phyloP scores from a whole-genome alignment of 2,329 filamentous ascomycete species.

The Alternaria angustiovoidea region DNA sequence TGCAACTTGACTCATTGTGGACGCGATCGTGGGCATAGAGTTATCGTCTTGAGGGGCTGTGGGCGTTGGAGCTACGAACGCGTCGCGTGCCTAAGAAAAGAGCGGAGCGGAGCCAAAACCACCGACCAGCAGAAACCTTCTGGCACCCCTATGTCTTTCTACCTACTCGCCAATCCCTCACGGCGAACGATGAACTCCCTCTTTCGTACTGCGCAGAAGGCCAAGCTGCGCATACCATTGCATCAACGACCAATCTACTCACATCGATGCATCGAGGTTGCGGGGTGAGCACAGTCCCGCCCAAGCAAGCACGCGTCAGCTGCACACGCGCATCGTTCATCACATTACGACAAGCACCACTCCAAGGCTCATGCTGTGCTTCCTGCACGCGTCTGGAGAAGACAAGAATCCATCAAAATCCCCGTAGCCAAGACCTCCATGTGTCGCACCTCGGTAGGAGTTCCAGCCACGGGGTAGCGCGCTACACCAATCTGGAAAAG shows the following conservation, averaged over 20 bases:
- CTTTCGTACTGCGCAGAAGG: not conserved
- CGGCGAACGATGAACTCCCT: not conserved
- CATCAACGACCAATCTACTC: not conserved
- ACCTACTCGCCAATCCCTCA: not conserved
- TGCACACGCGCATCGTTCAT: slow-evolving; percentile 23
- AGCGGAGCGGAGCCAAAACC: not conserved
- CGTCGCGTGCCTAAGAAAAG: not conserved
- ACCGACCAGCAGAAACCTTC: not conserved
- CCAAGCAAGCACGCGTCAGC: slow-evolving; percentile 29
- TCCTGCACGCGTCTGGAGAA: slow-evolving; percentile 15
- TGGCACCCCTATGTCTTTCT: not conserved
- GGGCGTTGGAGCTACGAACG: not conserved
- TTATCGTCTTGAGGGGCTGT: not conserved
- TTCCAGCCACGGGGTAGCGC: slow-evolving; percentile 21
- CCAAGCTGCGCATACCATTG: not conserved
- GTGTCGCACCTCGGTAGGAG: slow-evolving; percentile 45
- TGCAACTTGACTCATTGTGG: not conserved
- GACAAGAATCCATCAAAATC: slow-evolving; percentile 9
- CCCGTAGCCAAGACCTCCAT: slow-evolving; percentile 28
- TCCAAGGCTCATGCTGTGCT: slow-evolving; percentile 14
- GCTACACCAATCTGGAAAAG: slow-evolving; percentile 24
- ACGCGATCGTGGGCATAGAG: not conserved
- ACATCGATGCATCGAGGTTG: not conserved
- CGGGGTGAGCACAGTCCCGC: slow-evolving; percentile 7
- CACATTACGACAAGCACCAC: slow-evolving; percentile 27